Evolutionary conservation across 108 stramenopile genomes (phyloP).

Genomic region (Pseudonitzschia multiseries): DNA sequence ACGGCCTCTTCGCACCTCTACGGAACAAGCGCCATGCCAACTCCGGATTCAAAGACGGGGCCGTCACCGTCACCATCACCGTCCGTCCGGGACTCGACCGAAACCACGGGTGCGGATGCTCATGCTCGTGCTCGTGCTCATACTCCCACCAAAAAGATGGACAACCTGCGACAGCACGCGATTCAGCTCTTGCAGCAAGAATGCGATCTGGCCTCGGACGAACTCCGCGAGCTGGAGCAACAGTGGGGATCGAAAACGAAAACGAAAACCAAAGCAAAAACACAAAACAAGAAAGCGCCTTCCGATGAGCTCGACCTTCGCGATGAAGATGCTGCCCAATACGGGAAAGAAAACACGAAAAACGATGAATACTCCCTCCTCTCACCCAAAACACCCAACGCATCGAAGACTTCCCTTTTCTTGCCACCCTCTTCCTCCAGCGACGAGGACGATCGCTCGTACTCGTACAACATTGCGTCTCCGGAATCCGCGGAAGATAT

Average conservation of each 20-base stretch:
- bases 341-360: background rate
- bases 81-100: background rate
- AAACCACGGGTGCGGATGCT: background rate
- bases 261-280: background rate
- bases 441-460: background rate
- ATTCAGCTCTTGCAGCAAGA: background rate
- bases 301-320: background rate
- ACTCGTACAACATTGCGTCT: background rate
- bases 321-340: background rate
- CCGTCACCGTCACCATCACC: background rate
- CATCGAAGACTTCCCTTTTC: background rate
- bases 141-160: background rate
- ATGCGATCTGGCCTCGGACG: conserved; percentile 15
- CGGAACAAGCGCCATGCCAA: background rate
- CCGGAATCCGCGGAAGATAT: conserved; percentile 8
- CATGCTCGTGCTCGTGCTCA: too few species aligned
- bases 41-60: background rate
- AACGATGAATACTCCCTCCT: too few species aligned
- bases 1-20: background rate
- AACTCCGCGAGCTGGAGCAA: conserved; percentile 3
- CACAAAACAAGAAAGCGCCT: background rate
- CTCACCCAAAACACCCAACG: too few species aligned
- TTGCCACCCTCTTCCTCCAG: background rate
- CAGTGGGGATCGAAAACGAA: background rate
- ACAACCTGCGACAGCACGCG: background rate